Conservation (phyloP, 352 stramenopile genomes). For the Aphanomyces cochlioides region DNA sequence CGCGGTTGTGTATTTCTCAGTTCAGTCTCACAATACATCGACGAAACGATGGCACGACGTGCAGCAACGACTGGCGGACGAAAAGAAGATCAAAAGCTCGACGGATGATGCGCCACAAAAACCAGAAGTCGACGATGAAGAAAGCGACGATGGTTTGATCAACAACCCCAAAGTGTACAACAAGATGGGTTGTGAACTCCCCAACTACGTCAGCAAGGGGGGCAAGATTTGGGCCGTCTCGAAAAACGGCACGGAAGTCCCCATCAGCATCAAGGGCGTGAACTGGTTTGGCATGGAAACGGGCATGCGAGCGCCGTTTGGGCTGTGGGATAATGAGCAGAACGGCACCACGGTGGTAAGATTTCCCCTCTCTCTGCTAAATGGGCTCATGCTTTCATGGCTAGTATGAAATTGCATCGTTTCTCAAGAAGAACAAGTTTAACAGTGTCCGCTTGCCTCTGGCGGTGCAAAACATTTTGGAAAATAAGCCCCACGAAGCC, state of each 20-base stretch:
- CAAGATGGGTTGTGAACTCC: slow-evolving; percentile 45
- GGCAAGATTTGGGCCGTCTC: slow-evolving; percentile 53
- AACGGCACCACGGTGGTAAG: slow-evolving; percentile 34
- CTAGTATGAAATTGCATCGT: slow-evolving; percentile 42
- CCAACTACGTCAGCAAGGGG: slow-evolving; percentile 69
- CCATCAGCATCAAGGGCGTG: slow-evolving; percentile 58
- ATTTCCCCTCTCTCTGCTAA: background rate
- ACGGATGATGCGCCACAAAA: background rate
- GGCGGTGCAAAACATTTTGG: slow-evolving; percentile 31
- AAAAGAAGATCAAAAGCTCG: background rate
- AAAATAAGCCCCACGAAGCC: slow-evolving; percentile 28
- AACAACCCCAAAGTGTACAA: slow-evolving; percentile 74
- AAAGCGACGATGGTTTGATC: slow-evolving; percentile 63
- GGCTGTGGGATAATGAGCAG: slow-evolving; percentile 32
- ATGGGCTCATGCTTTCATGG: background rate
- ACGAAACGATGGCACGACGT: slow-evolving; percentile 29
- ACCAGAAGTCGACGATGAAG: background rate
- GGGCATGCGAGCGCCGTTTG: slow-evolving; percentile 30
- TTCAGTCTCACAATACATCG: slow-evolving; percentile 19
- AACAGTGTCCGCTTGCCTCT: slow-evolving; percentile 44
- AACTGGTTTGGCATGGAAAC: slow-evolving; percentile 55
- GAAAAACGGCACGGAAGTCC: slow-evolving; percentile 47
- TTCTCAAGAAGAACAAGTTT: slow-evolving; percentile 46
- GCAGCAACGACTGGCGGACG: slow-evolving; percentile 27
- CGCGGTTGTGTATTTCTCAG: slow-evolving; percentile 32